Evolutionary conservation across 2,329 filamentous ascomycete species (phyloP).

Genomic region (Fonsecaea pedrosoi): DNA sequence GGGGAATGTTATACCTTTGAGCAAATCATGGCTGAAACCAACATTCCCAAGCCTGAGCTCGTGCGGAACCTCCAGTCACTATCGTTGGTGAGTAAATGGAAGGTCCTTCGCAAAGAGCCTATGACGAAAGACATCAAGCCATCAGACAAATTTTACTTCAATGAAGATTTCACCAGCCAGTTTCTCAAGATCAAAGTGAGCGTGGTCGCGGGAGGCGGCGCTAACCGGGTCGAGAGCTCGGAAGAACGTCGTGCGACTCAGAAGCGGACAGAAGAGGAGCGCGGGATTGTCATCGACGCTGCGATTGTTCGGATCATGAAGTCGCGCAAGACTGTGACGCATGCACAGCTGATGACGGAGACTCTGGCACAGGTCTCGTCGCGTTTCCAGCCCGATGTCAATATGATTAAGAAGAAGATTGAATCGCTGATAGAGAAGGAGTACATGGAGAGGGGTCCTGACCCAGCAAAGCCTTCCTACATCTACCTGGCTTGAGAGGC

Average conservation of each 20-base stretch:
- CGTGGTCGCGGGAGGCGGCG: constrained; percentile 73
- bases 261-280: constrained; percentile 58
- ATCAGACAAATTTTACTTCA: constrained; percentile 81
- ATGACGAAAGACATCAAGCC: constrained; percentile 77
- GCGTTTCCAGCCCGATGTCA: constrained; percentile 59
- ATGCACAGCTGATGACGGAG: constrained; percentile 59
- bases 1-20: constrained; percentile 65
- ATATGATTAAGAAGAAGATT: constrained; percentile 61
- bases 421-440: constrained; percentile 62
- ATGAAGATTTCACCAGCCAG: constrained; percentile 79
- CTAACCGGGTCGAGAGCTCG: constrained; percentile 82
- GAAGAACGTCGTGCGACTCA: constrained; percentile 62
- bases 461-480: constrained; percentile 42
- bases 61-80: constrained; percentile 80
- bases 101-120: constrained; percentile 80
- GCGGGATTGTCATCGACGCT: constrained; percentile 58
- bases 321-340: constrained; percentile 57
- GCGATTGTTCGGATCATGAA: constrained; percentile 63
- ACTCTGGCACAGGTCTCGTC: constrained; percentile 56
- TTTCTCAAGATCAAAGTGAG: constrained; percentile 88
- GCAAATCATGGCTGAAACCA: constrained; percentile 82
- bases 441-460: constrained; percentile 54
- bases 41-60: constrained; percentile 76
- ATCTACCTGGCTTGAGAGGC: constrained; percentile 41
- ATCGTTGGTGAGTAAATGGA: constrained; percentile 80